Base-by-base conservation (phyloP, 352 stramenopile species). In the Globisporangium recalcitrans region DNA sequence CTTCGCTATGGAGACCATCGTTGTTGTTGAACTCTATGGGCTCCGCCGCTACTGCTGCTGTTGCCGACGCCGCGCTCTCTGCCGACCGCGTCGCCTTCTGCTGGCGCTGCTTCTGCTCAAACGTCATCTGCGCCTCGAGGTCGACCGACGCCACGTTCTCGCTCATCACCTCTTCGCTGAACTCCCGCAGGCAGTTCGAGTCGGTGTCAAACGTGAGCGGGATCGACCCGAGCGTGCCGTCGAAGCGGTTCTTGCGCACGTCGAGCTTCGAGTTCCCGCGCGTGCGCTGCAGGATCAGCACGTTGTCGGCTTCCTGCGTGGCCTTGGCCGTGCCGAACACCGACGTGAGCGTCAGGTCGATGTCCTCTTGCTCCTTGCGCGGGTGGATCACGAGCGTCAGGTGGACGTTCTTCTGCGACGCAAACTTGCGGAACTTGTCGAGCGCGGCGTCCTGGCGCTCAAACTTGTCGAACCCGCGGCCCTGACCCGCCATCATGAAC, bases 301-400 rank as follows among this genome's bases (percentile, higher is more conserved):
- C 97, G 52, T 98, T 99, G 73, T 99, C 98, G 10, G 97, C 97
- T 80, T 99, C 98, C 79, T 99, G 98, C 2, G 97, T 99, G 10
- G 97, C 97, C 72, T 99, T 99, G 38, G 97, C 97, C 22, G 94
- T 98, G 52, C 98, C 98, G 64, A 98, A 99, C 53, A 99, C 95
- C 4, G 92, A 98, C 21, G 85, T 96, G 29, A 99, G 93, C 38
- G 86, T 97, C 51, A 98, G 75, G 40, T 91, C 78, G 14, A 83
- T 61, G 34, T 96, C 87, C 61, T 99, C 96, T 48, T 97, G 91
- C 80, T 99, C 98, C 69, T 99, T 99, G 32, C 97, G 87, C 13
- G 98, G 98, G 62, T 99, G 98, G 59, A 99, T 98, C 29, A 99
- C 98, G 21, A 99, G 80, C 26, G 96, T 99, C 6, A 99, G 74